Base-by-base conservation (phyloP, 805 yeast species). In the Ogataea saltuana region DNA sequence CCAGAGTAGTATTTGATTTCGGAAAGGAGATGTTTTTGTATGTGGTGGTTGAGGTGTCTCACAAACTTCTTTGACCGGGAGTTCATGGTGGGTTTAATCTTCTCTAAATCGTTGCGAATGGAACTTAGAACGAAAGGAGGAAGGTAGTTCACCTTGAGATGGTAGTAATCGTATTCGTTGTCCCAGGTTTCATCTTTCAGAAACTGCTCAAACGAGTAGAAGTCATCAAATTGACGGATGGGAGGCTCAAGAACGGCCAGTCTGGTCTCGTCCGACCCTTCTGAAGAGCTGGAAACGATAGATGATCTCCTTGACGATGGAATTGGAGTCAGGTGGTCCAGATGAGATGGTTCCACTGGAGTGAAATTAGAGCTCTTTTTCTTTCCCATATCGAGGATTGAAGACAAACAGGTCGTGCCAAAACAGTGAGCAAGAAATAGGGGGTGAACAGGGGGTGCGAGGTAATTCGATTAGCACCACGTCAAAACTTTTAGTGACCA, bases 11-110 rank as follows among this genome's bases (percentile, higher is more conserved):
- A 69, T 45, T 74, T 74, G 66, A 83, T 78, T 50, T 82, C 88
- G 44, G 70, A 64, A 60, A 83, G 68, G 60, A 83, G 66, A 59
- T 82, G 88, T 54, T 80, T 80, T 55, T 80, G 77, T 39, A 83
- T 72, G 54, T 83, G 89, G 61, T 83, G 89, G 55, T 80, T 81
- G 60, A 83, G 71, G 60, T 82, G 81, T 57, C 89, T 72, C 35
- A 75, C 80, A 58, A 81, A 83, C 65, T 83, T 82, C 55, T 76
- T 74, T 41, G 83, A 78, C 60, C 82, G 81, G 51, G 81, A 77
- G 66, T 82, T 83, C 69, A 76, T 78, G 21, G 85, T 78, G 33
- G 83, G 82, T 61, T 82, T 81, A 49, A 83, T 75, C 59, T 80
- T 81, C 46, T 83, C 89, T 42, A 79, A 74, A 55, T 83, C 81